phyloP scores from a whole-genome alignment of 345 rosid species.

The Aurinia saxatilis region DNA sequence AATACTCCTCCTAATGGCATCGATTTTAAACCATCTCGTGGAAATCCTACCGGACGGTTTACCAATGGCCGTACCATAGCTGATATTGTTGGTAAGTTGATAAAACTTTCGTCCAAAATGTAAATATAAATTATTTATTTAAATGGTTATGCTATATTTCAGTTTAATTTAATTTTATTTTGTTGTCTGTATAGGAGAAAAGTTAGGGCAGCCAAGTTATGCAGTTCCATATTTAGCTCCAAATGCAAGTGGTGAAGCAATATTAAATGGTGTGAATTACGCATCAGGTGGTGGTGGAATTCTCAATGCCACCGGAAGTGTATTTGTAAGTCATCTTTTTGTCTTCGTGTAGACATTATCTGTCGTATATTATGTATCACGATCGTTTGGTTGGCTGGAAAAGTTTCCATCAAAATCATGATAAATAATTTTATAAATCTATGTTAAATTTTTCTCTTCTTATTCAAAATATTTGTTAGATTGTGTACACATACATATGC shows the following conservation, averaged over 20 bases:
- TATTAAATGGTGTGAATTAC: constrained; percentile 70
- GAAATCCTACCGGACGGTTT: constrained; percentile 82
- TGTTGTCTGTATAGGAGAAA: constrained; percentile 48
- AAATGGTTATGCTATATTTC: neutral
- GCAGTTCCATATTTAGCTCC: constrained; percentile 74
- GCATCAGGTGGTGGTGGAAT: constrained; percentile 97
- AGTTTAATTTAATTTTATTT: neutral
- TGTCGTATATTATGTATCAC: neutral
- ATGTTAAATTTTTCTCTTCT: neutral
- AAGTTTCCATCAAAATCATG: neutral
- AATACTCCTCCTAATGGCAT: constrained; percentile 81
- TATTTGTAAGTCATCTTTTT: constrained; percentile 43
- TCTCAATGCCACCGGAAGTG: constrained; percentile 87
- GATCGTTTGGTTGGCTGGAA: neutral
- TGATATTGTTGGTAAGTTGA: constrained; percentile 56
- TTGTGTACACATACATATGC: neutral
- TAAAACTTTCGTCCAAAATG: neutral
- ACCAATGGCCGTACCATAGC: constrained; percentile 92
- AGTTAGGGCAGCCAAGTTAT: constrained; percentile 56
- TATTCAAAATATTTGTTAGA: neutral
- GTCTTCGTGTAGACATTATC: neutral
- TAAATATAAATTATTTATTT: neutral
- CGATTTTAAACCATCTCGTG: constrained; percentile 64
- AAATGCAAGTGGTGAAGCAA: constrained; percentile 62
- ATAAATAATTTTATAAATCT: neutral